Conservation (phyloP, 116 monocot genomes). For the Papilionanthe hybrid region DNA sequence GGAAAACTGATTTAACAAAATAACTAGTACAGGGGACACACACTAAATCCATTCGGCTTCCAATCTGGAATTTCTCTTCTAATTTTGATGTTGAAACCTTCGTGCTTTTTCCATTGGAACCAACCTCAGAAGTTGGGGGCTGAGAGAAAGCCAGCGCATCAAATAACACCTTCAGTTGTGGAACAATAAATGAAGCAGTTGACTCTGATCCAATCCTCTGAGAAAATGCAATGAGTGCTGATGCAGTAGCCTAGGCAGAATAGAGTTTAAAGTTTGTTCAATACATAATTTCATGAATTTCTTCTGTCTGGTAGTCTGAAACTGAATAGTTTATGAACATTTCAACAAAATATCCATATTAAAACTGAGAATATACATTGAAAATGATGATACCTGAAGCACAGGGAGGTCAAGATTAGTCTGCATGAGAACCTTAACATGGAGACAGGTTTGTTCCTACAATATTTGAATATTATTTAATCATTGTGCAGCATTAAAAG, state of each 20-base stretch:
- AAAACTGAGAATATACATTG: neutral
- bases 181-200: slow-evolving; percentile 58
- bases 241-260: slow-evolving; percentile 60
- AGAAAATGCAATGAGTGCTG: slow-evolving; percentile 56
- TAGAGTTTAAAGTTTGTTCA: neutral
- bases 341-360: neutral
- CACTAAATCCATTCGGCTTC: slow-evolving; percentile 74
- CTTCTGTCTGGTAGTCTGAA: neutral
- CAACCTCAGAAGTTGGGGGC: slow-evolving; percentile 20
- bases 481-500: slow-evolving; percentile 10
- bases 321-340: neutral
- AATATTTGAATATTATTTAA: slow-evolving; percentile 16
- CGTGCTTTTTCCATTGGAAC: slow-evolving; percentile 22
- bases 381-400: slow-evolving; percentile 46
- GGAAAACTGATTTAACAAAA: neutral
- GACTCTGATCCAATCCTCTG: slow-evolving; percentile 75
- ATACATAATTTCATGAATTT: neutral
- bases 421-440: slow-evolving; percentile 70
- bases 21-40: slow-evolving; percentile 28
- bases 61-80: slow-evolving; percentile 34
- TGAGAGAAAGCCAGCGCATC: slow-evolving; percentile 80
- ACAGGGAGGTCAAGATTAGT: slow-evolving; percentile 58
- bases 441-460: slow-evolving; percentile 69
- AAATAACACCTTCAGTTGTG: slow-evolving; percentile 79
- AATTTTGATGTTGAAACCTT: slow-evolving; percentile 31